Base-by-base conservation (phyloP, 352 stramenopile species). In the Globisporangium splendens region DNA sequence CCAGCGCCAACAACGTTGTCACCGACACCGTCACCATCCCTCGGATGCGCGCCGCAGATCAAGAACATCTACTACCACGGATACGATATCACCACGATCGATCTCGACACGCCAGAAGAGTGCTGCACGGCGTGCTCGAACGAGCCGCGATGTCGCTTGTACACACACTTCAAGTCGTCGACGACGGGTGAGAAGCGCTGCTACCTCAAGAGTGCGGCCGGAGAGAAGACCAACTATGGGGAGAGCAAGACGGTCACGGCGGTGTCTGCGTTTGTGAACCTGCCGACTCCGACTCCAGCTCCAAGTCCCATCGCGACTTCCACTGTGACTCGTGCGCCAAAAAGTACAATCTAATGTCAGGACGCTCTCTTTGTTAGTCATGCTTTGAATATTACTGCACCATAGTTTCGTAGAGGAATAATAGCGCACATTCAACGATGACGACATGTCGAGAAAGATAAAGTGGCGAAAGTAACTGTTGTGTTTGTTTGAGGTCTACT, bases 31-130 rank as follows among this genome's bases (percentile, higher is more conserved):
- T n/a, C n/a, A n/a, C n/a, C 47, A 20, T 18, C 35, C 24, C 41
- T 35, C 31, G 42, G 35, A 1, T 60, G 54, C 18, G 44, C 42
- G 20, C n/a, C 28, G 31, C 54, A 53, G 44, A 31, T 60, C 7
- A 60, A 60, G 15, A 46, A 60, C 8, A 60, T 60, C 33, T 60
- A 60, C 44, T 60, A 47, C 31, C 54, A 60, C 54, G 54, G 54
- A 11, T 52, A 47, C 12, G 46, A 53, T 20, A 31, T 60, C 54
- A 28, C 35, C 2, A 44, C 51, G 35, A 35, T 60, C 54, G 8
- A 18, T 7, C 46, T 60, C 18, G 44, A 52, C 12, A 60, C 54
- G 1, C 54, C 54, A 1, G 44, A 47, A 18, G 44, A 60, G 54
- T 60, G 54, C 33, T 60, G 54, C 8, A n/a, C 42, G 11, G 54